phyloP scores from a whole-genome alignment of 2,329 filamentous ascomycete species.

The Pseudopithomyces chartarum region DNA sequence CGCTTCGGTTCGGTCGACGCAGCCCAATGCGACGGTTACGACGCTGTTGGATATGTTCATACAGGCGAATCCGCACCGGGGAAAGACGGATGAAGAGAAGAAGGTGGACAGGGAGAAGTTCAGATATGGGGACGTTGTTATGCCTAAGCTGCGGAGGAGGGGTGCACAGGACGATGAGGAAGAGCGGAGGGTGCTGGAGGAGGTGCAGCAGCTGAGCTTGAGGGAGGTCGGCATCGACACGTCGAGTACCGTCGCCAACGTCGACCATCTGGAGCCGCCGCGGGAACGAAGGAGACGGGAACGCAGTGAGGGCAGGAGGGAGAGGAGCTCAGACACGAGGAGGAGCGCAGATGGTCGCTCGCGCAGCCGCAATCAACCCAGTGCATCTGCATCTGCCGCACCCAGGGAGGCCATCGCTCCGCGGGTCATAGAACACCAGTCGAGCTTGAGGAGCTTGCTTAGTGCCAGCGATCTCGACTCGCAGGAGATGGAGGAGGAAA shows the following conservation, averaged over 20 bases:
- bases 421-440: conserved; percentile 82
- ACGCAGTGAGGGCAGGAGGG: conserved; percentile 46
- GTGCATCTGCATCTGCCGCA: conserved; percentile 17
- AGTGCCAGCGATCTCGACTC: conserved; percentile 78
- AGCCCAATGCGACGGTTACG: conserved; percentile 87
- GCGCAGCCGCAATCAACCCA: conserved; percentile 28
- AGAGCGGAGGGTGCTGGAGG: conserved; percentile 71
- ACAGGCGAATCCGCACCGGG: conserved; percentile 76
- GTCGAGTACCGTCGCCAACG: conserved; percentile 49
- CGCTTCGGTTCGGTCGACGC: conserved; percentile 81
- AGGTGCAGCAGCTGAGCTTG: conserved; percentile 75
- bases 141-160: conserved; percentile 63
- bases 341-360: conserved; percentile 31
- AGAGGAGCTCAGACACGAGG: conserved; percentile 33
- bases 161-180: conserved; percentile 65
- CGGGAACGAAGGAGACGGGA: conserved; percentile 39
- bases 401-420: conserved; percentile 30
- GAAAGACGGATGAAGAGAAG: conserved; percentile 72
- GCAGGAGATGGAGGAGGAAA: conserved; percentile 82
- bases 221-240: conserved; percentile 64
- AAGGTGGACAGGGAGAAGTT: conserved; percentile 77
- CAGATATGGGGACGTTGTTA: conserved; percentile 78
- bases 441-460: conserved; percentile 82
- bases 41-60: conserved; percentile 90
- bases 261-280: conserved; percentile 31